Evolutionary conservation across 31 red algal genomes (phyloP), one percentile per base, ranked within the genome.

Genomic region (Porphyra umbilicalis): DNA sequence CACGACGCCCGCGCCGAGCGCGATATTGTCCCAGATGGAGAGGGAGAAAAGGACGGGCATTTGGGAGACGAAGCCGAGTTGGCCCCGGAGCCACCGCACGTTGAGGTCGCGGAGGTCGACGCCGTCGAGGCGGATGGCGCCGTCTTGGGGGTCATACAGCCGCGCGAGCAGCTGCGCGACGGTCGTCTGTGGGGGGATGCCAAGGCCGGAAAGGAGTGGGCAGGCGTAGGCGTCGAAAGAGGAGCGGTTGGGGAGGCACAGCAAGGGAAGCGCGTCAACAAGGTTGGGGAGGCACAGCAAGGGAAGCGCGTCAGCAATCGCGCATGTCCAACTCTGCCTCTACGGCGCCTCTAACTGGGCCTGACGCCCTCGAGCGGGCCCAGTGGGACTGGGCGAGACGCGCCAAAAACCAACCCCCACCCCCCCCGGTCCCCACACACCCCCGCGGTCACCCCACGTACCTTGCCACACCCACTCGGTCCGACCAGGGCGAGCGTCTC

Each of bases 61-160:
- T 75, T 98, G 95, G 15, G 88, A 88, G 35, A 98, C 95, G 40
- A 90, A 94, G 0, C 95, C 95, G 33, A 98, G 90, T 77, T 94
- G 89, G 35, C 77, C 84, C 15, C 97, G 83, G 20, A 99, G 77
- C 89, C 91, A 91, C 31, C 79, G 75, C 11, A 94, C 86, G 77
- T 98, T 94, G 38, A 83, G 38, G 29, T 83, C 40, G 9, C 88
- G 85, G 35, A 98, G 77, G 71, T 89, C 90, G 36, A 84, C 76
- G 32, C 84, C 92, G 85, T 96, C 97, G 75, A 99, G 71, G 3
- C 38, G 86, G 11, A 99, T 40, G 33, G 57, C 34, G 18, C 97
- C 97, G 16, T 91, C 84, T 31, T 86, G 74, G 37, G 82, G 80
- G 84, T 99, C 93, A 76, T 99, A 99, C 74, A 99, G 94, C 20